These are phyloP conservation scores for Termitomyces sp. DNA, from an alignment of 768 basidiomycete genomes.

Conservation along the genomic window DNA sequence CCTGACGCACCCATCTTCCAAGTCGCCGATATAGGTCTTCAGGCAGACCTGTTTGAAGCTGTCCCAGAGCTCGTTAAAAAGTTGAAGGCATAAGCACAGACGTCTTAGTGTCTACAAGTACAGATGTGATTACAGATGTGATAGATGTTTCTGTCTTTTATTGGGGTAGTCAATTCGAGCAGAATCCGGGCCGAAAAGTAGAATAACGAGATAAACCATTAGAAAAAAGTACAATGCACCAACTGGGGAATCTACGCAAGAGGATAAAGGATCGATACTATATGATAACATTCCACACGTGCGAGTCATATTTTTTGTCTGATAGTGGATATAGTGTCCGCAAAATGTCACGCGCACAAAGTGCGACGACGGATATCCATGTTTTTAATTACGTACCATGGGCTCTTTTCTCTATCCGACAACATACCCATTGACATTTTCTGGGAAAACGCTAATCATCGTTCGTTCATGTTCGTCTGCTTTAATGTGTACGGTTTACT, in stretches of 20 bases:
- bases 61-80: slow-evolving; percentile 91
- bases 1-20: slow-evolving; percentile 99
- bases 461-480: slow-evolving; percentile 25
- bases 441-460: slow-evolving; percentile 39
- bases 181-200: background rate
- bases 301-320: too few species aligned
- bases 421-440: slow-evolving; percentile 17
- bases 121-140: background rate
- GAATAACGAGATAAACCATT: background rate
- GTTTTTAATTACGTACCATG: background rate
- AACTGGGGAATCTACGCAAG: background rate
- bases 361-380: background rate
- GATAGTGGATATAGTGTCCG: background rate
- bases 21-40: slow-evolving; percentile 92
- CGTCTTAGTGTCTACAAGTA: background rate
- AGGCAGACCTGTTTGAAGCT: slow-evolving; percentile 88
- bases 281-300: too few species aligned
- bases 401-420: slow-evolving; percentile 21
- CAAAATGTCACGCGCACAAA: background rate
- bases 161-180: background rate
- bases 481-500: slow-evolving; percentile 7
- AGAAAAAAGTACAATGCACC: background rate
- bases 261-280: background rate
- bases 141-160: background rate
- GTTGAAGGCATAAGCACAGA: slow-evolving; percentile 44